Base-by-base conservation (phyloP, 2,329 filamentous ascomycete species). In the Eutypa lata region DNA sequence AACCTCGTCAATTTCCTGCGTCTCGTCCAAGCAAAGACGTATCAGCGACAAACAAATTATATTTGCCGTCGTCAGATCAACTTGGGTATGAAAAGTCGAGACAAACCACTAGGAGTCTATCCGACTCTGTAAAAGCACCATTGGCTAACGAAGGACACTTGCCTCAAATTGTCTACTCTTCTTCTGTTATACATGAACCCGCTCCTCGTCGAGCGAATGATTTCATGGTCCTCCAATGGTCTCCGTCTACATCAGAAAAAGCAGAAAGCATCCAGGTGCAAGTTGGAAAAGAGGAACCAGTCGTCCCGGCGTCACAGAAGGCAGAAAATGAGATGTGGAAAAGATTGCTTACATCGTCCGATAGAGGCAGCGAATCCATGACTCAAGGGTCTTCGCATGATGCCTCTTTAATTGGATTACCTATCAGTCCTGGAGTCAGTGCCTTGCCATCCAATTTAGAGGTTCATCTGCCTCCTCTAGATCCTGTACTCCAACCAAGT, bases 191-290 rank as follows among this genome's bases (percentile, higher is more conserved):
- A 8, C 54, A 59, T 44, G 59, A 63, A 14, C 66, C 66, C 19
- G 47, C 47, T 2, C 66, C 66, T 53, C 56, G 47, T 14, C 62
- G 65, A 47, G 52, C 55, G 6, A 50, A 52, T 47, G 14, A 50
- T 26, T 61, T 61, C 16, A 50, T 31, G n/a, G 49, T 65, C 31
- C 54, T 65, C 5, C 53, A 57, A 44, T 66, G 64, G 63, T 63
- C 63, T 33, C 60, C 65, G 3, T 50, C 58, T 3, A 49, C 24
- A 21, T 61, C 64, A 16, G 57, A 61, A 18, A 54, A 57, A 42
- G 42, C 52, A 47, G 53, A 53, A 31, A 68, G 65, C 48, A 56
- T 68, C 53, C 43, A 61, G 24, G 62, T 67, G 33, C 61, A 68
- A 49, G 53, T 63, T 31, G 61, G 61, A 44, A 56, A 48, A 45